Conservation (phyloP, 2,329 filamentous ascomycete species). For the Neofusicoccum ribis region DNA sequence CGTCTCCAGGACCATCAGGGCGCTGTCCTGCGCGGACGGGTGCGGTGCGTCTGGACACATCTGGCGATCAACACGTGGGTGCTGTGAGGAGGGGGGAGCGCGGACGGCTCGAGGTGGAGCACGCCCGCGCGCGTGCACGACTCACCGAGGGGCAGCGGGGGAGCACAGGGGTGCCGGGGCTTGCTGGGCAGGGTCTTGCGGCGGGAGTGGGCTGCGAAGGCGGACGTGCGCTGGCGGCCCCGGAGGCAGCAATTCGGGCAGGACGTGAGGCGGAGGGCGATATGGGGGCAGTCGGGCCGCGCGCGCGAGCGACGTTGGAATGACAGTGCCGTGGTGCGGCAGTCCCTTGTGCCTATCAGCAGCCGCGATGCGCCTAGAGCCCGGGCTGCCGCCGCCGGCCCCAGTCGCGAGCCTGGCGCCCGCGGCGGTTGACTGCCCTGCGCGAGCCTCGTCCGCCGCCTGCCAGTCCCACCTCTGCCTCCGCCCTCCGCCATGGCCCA, state of each 20-base stretch:
- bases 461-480: no score
- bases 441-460: neutral
- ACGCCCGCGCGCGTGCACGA: no score
- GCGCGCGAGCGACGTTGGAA: neutral
- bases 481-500: slow-evolving; percentile 23
- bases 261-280: neutral
- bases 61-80: neutral
- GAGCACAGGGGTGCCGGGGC: slow-evolving; percentile 1
- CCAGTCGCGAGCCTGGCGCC: neutral
- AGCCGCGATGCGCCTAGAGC: neutral
- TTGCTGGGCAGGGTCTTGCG: neutral
- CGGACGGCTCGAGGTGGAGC: neutral
- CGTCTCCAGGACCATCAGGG: slow-evolving; percentile 51
- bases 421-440: neutral
- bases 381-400: neutral
- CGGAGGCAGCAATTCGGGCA: neutral
- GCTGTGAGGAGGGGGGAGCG: neutral
- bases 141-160: neutral
- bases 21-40: neutral
- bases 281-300: slow-evolving; percentile 12
- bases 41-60: neutral
- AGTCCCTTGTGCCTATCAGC: neutral
- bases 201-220: neutral
- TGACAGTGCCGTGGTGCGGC: neutral
- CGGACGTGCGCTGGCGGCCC: neutral